Base-by-base conservation (phyloP, 306 rosid species). In the Lathyrus aphaca region DNA sequence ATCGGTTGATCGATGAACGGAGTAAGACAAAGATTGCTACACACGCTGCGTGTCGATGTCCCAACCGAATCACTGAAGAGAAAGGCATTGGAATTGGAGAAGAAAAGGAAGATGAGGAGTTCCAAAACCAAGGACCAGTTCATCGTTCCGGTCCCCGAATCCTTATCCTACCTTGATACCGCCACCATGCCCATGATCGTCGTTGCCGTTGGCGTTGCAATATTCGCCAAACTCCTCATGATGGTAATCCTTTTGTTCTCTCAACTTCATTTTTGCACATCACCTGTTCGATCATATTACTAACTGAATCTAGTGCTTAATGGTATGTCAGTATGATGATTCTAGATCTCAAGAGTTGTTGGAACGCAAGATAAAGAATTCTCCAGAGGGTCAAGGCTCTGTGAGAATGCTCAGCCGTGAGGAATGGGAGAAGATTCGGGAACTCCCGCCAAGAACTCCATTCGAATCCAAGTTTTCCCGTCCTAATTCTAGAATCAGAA, bases 111-210 rank as follows among this genome's bases (percentile, higher is more conserved):
- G 19, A 66, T 0, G 35, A 40, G 78, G 10, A 38, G 49, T n/a
- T 50, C 77, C 12, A 76, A 46, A 45, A 78, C 55, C 78, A 83
- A 82, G 72, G 85, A 70, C 53, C 83, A 82, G 81, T 80, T 82
- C 73, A n/a, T 88, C 48, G 91, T 94, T 9, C 4, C 19, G 0
- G 79, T 90, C 61, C 98, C 97, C 0, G 92, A 88, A 77, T 83
- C 90, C 11, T 45, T 60, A 23, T 69, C 91, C 14, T 88, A 67
- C 75, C 91, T 94, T 6, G 98, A 94, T 79, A 90, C 95, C 19
- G 88, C 96, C 25, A 71, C 97, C 2, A 21, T 21, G 1, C 2
- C 2, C 1, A 21, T 21, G 23, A 21, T 21, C 2, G 23, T 21
- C 23, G 2, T 21, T 21, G 23, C 23, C 23, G 23, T 21, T 21